phyloP scores from a whole-genome alignment of 2,329 filamentous ascomycete genomes.

The Penicillium corylophilum region DNA sequence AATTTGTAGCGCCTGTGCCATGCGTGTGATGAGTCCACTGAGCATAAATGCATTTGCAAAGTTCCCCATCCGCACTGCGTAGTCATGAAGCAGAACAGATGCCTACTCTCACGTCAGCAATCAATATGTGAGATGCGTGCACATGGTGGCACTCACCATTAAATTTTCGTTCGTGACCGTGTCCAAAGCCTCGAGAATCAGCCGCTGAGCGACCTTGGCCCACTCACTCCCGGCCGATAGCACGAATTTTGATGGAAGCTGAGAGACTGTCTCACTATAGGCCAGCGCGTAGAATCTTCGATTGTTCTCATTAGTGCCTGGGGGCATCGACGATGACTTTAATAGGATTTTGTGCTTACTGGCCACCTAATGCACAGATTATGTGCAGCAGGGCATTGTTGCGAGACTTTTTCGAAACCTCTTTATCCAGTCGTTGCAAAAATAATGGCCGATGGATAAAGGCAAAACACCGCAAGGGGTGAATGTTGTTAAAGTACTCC shows the following conservation, averaged over 20 bases:
- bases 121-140: too few relatives aligned
- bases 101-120: slow-evolving; percentile 6
- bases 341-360: slow-evolving; percentile 10
- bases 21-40: slow-evolving; percentile 30
- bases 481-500: slow-evolving; percentile 23
- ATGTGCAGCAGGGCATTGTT: slow-evolving; percentile 19
- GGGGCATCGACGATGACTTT: not conserved
- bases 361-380: slow-evolving; percentile 21
- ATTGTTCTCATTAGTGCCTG: not conserved
- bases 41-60: slow-evolving; percentile 35
- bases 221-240: slow-evolving; percentile 19
- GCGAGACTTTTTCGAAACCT: slow-evolving; percentile 1
- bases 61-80: slow-evolving; percentile 31
- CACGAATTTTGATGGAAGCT: slow-evolving; percentile 12
- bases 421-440: slow-evolving; percentile 14
- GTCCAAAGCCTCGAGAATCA: slow-evolving; percentile 22
- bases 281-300: slow-evolving; percentile 18
- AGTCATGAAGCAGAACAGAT: slow-evolving; percentile 31
- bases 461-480: slow-evolving; percentile 20
- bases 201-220: slow-evolving; percentile 17
- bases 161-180: slow-evolving; percentile 23
- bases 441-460: slow-evolving; percentile 23
- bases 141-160: slow-evolving; percentile 12
- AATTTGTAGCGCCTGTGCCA: slow-evolving; percentile 33
- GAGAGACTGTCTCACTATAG: slow-evolving; percentile 13